Evolutionary conservation across 164 flowering plant genomes (phyloP), one percentile per base, ranked within the genome.

Genomic region (Pachysandra terminalis): DNA sequence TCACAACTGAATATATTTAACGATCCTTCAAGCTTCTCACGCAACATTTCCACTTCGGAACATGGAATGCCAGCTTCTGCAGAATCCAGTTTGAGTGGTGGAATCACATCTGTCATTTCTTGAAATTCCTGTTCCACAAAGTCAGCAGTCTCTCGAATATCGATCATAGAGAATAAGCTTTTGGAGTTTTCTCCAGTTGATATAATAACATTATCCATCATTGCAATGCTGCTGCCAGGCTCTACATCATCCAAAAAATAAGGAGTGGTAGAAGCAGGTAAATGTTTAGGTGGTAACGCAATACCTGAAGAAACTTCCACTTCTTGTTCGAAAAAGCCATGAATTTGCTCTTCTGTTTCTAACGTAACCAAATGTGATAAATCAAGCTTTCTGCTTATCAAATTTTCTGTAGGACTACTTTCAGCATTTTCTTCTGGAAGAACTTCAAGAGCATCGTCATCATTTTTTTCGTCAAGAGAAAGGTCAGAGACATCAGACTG

Each of bases 311-410:
- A 15, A 19, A 27, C 25, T 55, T 74, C 78, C 28, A 41, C 51
- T n/a, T 67, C 80, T 67, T 71, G 68, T 62, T 63, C 59, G 52
- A 48, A 28, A 62, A 79, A 69, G 73, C 55, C 27, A 61, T 41
- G 52, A 16, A 66, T 27, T 37, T 72, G 78, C 63, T 71, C 72
- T 64, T 70, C 75, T 41, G 54, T 12, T 40, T 61, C 25, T 41
- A 65, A 53, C 45, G 35, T 64, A 72, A 49, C 49, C 23, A 75
- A 61, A 14, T 58, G 52, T n/a, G 71, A 65, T 21, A 74, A 64
- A 64, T 37, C 69, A 72, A 41, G 56, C 52, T 70, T 61, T 25
- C 25, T 71, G 48, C 59, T 24, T 8, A 54, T 64, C 23, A 63
- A 56, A 68, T 60, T 65, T 56, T 63, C 73, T 25, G 24, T n/a